Percentiles rank a stretch among this genome's conserved stretches.
phyloP scores from a whole-genome alignment of 2,329 filamentous ascomycete species.

The Sporothrix phasma region DNA sequence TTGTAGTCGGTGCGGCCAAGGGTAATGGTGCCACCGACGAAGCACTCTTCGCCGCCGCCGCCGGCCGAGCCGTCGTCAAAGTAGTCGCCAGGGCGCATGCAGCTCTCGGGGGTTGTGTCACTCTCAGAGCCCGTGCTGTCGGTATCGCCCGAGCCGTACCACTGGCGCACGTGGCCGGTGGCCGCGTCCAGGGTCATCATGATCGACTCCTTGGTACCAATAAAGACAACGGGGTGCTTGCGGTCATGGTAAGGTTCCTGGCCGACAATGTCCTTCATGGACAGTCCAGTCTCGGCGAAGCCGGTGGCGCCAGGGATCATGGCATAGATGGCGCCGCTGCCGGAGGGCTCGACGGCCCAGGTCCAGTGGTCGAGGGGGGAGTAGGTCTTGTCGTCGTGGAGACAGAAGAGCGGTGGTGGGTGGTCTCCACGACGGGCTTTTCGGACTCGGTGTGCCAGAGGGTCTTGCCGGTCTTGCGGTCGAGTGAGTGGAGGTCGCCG shows the following conservation, averaged over 20 bases:
- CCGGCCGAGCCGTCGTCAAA: conserved; percentile 46
- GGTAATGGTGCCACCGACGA: conserved; percentile 67
- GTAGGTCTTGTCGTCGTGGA: conserved; percentile 50
- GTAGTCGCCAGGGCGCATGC: conserved; percentile 56
- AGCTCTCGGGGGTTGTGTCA: conserved; percentile 54
- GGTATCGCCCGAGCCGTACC: conserved; percentile 63
- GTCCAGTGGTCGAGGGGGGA: conserved; percentile 71
- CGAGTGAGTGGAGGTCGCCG: conserved; percentile 85
- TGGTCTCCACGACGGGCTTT: conserved; percentile 82
- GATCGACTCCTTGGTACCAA: conserved; percentile 80
- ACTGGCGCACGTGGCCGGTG: conserved; percentile 71
- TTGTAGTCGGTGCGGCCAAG: conserved; percentile 84
- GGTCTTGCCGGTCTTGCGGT: conserved; percentile 73
- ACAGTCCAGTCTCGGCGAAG: conserved; percentile 57
- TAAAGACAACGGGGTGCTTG: conserved; percentile 75
- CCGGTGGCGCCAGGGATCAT: conserved; percentile 59
- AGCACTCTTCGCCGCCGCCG: conserved; percentile 63
- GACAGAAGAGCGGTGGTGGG: conserved; percentile 63
- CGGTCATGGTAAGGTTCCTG: conserved; percentile 64
- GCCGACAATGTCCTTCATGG: conserved; percentile 82
- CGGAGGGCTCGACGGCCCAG: conserved; percentile 90
- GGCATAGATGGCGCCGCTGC: conserved; percentile 78
- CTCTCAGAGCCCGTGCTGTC: conserved; percentile 42
- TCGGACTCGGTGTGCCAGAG: conserved; percentile 81
- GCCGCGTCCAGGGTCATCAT: conserved; percentile 82